A percentile compares a stretch with the other conserved stretches of the same genome.
Evolutionary conservation across 192 early-diverging fungal genomes (phyloP).

Genomic region (Glomus cerebriforme): DNA sequence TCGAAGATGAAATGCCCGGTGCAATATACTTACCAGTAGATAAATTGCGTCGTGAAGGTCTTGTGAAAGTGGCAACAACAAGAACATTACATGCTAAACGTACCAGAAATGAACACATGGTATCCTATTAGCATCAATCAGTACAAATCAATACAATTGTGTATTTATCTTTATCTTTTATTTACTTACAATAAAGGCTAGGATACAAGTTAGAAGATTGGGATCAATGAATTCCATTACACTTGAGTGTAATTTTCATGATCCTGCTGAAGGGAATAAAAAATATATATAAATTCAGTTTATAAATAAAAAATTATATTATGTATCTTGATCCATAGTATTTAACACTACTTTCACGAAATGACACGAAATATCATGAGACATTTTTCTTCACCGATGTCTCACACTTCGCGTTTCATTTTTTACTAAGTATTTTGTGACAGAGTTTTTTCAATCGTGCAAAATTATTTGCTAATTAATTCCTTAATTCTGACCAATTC

Average conservation of each 20-base stretch:
- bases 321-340: too few species aligned
- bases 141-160: neutral
- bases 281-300: too few species aligned
- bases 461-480: too few species aligned
- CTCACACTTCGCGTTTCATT: too few species aligned
- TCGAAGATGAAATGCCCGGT: constrained; percentile 5
- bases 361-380: too few species aligned
- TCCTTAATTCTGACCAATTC: too few species aligned
- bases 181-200: constrained; percentile 19
- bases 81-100: constrained; percentile 2
- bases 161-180: neutral
- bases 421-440: too few species aligned
- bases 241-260: constrained; percentile 14
- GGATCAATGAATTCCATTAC: neutral
- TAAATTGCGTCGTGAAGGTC: neutral
- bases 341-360: too few species aligned
- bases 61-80: neutral
- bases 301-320: too few species aligned
- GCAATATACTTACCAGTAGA: constrained; percentile 17
- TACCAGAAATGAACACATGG: constrained; percentile 3
- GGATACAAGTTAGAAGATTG: constrained; percentile 20
- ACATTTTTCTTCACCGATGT: too few species aligned
- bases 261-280: neutral
- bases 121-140: constrained; percentile 5
- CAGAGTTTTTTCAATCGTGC: too few species aligned